A percentile compares a stretch with the other conserved stretches of the same genome.
Conservation (phyloP, 352 stramenopile species). For the Phytophthora agathidicida region DNA sequence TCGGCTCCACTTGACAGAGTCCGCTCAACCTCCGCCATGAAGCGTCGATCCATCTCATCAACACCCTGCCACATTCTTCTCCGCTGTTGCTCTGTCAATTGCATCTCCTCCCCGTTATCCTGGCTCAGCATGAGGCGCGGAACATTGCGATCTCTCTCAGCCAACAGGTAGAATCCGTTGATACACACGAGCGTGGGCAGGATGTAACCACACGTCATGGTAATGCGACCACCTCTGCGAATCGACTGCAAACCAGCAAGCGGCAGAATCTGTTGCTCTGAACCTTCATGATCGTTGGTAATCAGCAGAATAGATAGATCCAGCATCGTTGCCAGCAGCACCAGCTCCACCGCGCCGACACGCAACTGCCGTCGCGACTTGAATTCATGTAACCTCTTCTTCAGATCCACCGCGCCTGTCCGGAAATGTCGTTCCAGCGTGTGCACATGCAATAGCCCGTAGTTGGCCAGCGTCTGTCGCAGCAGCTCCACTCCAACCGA, state of each 20-base stretch:
- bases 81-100: slow-evolving; percentile 21
- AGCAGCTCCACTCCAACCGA: slow-evolving; percentile 54
- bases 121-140: slow-evolving; percentile 1
- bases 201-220: slow-evolving; percentile 75
- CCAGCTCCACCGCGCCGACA: slow-evolving; percentile 69
- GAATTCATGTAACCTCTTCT: slow-evolving; percentile 81
- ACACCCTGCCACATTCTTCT: slow-evolving; percentile 71
- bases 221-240: slow-evolving; percentile 53
- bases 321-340: slow-evolving; percentile 77
- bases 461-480: slow-evolving; percentile 70
- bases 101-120: slow-evolving; percentile 17
- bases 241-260: slow-evolving; percentile 56
- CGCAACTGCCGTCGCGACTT: slow-evolving; percentile 63
- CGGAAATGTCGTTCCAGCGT: slow-evolving; percentile 58
- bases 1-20: slow-evolving; percentile 33
- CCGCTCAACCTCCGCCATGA: slow-evolving; percentile 67
- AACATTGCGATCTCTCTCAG: slow-evolving; percentile 26
- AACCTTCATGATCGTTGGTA: slow-evolving; percentile 82
- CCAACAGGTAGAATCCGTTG: slow-evolving; percentile 74
- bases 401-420: slow-evolving; percentile 67
- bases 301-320: slow-evolving; percentile 76
- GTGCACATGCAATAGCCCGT: slow-evolving; percentile 72
- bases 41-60: slow-evolving; percentile 75
- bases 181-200: slow-evolving; percentile 72
- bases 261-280: slow-evolving; percentile 65